Conservation (phyloP, 768 basidiomycete species). For the Coprinopsis sp. region DNA sequence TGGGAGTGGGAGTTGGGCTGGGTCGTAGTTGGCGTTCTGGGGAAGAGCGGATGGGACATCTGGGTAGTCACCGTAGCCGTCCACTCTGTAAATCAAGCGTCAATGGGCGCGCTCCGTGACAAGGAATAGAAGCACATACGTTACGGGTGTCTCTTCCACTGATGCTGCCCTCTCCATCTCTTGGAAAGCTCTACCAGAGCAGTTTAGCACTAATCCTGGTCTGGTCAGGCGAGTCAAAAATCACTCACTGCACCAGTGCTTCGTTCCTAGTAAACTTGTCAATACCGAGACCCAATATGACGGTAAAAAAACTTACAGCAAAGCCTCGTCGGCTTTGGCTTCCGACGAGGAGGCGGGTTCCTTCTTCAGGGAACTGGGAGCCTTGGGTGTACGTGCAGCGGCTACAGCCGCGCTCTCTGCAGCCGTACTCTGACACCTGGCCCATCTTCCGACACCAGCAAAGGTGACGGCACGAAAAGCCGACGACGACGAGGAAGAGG, state of each 20-base stretch:
- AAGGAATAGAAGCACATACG: not conserved
- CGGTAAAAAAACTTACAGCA: not conserved
- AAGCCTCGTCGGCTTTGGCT: not conserved
- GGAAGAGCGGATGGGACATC: not conserved
- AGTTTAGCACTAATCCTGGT: not conserved
- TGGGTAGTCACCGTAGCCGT: not conserved
- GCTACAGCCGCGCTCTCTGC: not conserved
- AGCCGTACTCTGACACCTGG: constrained; percentile 3
- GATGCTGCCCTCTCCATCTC: not conserved
- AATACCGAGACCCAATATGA: not conserved
- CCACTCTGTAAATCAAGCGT: not conserved
- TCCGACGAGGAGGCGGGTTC: too few relatives aligned
- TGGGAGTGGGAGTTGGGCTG: constrained; percentile 17
- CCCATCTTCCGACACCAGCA: not conserved
- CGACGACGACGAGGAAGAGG: too few relatives aligned
- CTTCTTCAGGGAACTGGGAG: too few relatives aligned
- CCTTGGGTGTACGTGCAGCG: not conserved
- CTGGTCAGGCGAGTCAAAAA: not conserved
- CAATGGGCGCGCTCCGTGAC: not conserved
- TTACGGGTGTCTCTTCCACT: not conserved
- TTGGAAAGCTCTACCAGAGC: not conserved
- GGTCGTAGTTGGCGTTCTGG: constrained; percentile 17
- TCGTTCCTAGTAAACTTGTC: constrained; percentile 2
- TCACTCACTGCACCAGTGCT: constrained; percentile 4
- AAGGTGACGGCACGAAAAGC: not conserved